Base-by-base conservation (phyloP, 352 stramenopile genomes). In the Pythium rishiriense region DNA sequence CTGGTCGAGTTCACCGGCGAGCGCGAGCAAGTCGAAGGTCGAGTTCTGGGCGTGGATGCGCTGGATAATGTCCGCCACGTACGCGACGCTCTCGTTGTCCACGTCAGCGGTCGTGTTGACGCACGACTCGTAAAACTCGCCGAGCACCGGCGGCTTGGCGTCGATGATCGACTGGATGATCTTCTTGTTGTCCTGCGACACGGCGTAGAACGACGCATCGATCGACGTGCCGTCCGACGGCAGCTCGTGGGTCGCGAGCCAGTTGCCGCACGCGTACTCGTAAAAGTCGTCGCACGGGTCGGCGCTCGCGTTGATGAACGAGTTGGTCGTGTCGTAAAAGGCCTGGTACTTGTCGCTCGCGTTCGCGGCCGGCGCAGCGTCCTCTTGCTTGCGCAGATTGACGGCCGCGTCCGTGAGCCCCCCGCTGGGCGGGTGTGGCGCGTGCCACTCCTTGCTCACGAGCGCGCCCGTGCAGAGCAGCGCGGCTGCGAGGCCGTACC, bases 261-360 rank as follows among this genome's bases (percentile, higher is more conserved):
- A 94, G 14, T 81, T 79, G 21, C 80, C 83, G 53, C 85, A 92
- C 19, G 84, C 83, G 67, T 90, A 90, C 54, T 79, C 62, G 68
- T 88, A 91, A 58, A 94, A 94, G 46, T 94, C 81, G 2, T 81
- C 66, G 56, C 85, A 94, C 35, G 85, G 85, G 51, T 92, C 80
- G 11, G 69, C 69, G 1, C 58, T 69, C 35, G 58, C 53, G 62
- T 92, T 81, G 58, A 89, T 86, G 41, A 79, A 80, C 7, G 69
- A 60, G 21, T 85, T 71, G 33, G 87, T 48, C 22, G 5, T 57
- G 26, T 69, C 60, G 45, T 76, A 75, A 68, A 89, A 90, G 0
- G 69, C 74, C n/a, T 63, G 57, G 48, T 82, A 74, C 24, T 37
- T 0, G 29, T 73, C n/a, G 33, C 68, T 35, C 4, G 22, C 21